Percentiles rank a stretch among this genome's conserved stretches.
These are phyloP conservation scores for Arctium minus DNA, from an alignment of 129 eudicot genomes.

Conservation along the genomic window DNA sequence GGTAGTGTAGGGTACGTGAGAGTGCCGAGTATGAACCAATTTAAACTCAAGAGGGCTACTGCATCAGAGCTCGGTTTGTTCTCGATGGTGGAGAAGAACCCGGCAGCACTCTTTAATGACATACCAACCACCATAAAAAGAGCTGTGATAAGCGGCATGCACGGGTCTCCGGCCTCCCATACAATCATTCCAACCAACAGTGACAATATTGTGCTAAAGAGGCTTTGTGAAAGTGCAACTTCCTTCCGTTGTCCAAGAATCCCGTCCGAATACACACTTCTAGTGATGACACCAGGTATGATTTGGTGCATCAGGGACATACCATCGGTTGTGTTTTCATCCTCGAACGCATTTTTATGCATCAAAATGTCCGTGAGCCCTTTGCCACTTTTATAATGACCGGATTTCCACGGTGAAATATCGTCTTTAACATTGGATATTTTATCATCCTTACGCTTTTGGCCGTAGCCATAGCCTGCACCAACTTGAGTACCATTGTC, in stretches of 20 bases:
- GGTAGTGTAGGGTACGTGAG: constrained; percentile 68
- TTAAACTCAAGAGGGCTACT: constrained; percentile 72
- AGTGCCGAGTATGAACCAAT: constrained; percentile 83
- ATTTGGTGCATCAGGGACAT: constrained; percentile 14
- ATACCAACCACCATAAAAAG: constrained; percentile 63
- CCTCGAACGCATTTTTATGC: constrained; percentile 16
- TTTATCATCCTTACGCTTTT: not conserved
- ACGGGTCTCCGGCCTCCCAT: constrained; percentile 70
- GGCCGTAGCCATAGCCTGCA: constrained; percentile 9
- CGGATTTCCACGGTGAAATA: constrained; percentile 17
- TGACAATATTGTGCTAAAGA: constrained; percentile 60
- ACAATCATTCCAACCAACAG: constrained; percentile 57
- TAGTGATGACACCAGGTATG: not conserved
- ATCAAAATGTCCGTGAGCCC: constrained; percentile 1
- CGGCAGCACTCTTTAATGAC: constrained; percentile 55
- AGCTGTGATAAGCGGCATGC: constrained; percentile 78
- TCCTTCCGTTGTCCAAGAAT: constrained; percentile 37
- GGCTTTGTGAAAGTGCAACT: constrained; percentile 53
- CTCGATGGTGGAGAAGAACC: constrained; percentile 44
- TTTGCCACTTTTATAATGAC: not conserved
- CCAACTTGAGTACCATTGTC: constrained; percentile 14
- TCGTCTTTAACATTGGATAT: constrained; percentile 1
- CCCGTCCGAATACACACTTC: not conserved
- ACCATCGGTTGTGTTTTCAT: constrained; percentile 2
- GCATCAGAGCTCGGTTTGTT: constrained; percentile 60